These are phyloP conservation scores for Apiospora koreana DNA, from an alignment of 2,329 filamentous ascomycete genomes.

Conservation along the genomic window DNA sequence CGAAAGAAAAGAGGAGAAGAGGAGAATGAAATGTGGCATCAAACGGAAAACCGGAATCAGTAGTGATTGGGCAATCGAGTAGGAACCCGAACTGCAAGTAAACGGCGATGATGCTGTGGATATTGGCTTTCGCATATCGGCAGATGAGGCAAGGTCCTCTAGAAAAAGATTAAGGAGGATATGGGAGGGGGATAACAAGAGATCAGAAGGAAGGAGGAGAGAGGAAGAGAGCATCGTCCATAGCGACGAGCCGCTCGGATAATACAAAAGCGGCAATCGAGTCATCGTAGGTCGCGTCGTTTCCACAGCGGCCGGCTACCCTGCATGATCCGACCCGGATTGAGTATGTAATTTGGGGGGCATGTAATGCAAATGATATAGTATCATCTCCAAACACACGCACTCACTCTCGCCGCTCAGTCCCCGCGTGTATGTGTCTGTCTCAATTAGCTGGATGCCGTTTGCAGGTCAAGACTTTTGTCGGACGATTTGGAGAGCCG, in stretches of 20 bases:
- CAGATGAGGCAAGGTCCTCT: background rate
- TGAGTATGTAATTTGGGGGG: background rate
- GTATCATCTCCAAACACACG: background rate
- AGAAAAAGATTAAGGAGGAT: background rate
- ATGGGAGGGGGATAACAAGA: background rate
- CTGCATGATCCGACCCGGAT: background rate
- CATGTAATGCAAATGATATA: background rate
- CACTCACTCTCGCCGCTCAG: background rate
- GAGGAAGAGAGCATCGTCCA: background rate
- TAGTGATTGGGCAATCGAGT: background rate
- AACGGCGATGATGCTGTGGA: background rate
- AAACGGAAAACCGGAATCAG: background rate
- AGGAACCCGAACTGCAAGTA: background rate
- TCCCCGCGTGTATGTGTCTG: too few species aligned
- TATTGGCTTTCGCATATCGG: background rate
- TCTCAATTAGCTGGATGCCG: background rate
- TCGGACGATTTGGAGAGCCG: background rate
- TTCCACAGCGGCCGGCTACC: background rate
- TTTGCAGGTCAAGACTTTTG: background rate
- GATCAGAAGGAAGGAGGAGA: background rate
- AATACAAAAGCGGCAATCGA: constrained; percentile 4
- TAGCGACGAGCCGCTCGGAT: background rate
- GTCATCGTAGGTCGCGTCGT: background rate
- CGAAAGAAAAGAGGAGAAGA: background rate
- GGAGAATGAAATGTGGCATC: background rate